These are phyloP conservation scores for Termitomyces sp. DNA, from an alignment of 768 basidiomycete species.

Conservation along the genomic window DNA sequence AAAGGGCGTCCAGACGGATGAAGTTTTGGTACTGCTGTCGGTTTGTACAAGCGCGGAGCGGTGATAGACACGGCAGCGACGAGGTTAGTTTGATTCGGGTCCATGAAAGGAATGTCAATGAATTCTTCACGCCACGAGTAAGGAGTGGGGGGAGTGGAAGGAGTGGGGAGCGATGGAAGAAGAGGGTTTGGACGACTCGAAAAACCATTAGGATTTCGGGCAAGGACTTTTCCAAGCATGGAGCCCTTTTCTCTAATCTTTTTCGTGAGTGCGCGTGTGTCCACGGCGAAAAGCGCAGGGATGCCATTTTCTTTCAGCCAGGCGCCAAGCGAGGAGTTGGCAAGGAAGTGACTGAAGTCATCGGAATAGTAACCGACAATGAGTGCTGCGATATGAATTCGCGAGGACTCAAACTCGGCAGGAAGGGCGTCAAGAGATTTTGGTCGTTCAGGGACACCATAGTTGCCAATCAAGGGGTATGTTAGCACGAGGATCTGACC, in stretches of 20 bases:
- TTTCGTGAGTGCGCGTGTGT: slow-evolving; percentile 96
- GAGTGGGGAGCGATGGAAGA: slow-evolving; percentile 29
- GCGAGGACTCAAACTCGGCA: slow-evolving; percentile 85
- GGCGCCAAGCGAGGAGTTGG: slow-evolving; percentile 75
- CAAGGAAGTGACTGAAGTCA: slow-evolving; percentile 93
- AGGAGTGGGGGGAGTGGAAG: slow-evolving; percentile 48
- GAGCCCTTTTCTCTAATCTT: slow-evolving; percentile 92
- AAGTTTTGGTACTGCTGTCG: slow-evolving; percentile 45
- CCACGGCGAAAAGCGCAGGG: slow-evolving; percentile 93
- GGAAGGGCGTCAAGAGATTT: slow-evolving; percentile 51
- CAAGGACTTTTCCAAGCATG: slow-evolving; percentile 83
- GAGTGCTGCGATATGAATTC: slow-evolving; percentile 90
- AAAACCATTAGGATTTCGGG: slow-evolving; percentile 47
- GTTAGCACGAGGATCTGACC: slow-evolving; percentile 97
- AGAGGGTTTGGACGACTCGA: slow-evolving; percentile 29
- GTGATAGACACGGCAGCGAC: slow-evolving; percentile 84
- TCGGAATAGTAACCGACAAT: slow-evolving; percentile 92
- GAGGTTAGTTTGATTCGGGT: slow-evolving; percentile 87
- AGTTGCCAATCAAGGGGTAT: slow-evolving; percentile 95
- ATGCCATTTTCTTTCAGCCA: slow-evolving; percentile 96
- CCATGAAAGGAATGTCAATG: slow-evolving; percentile 73
- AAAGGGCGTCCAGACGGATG: slow-evolving; percentile 80
- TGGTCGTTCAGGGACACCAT: slow-evolving; percentile 84
- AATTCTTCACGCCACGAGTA: slow-evolving; percentile 81
- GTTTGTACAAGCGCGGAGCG: slow-evolving; percentile 63